Conservation (phyloP, 2,329 filamentous ascomycete genomes). For the Botrytis porri region DNA sequence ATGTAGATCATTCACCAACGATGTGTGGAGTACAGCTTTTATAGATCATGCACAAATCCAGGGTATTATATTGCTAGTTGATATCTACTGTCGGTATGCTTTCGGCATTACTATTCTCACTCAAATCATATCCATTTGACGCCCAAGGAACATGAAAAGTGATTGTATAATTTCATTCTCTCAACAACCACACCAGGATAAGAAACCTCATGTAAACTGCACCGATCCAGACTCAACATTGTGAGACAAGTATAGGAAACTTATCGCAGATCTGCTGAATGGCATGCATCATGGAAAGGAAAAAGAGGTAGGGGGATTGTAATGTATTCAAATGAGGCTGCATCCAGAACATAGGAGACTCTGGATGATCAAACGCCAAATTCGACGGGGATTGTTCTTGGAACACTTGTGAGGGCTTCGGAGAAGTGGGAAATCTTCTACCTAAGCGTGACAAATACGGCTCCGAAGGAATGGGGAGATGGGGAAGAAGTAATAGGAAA, state of each 20-base stretch:
- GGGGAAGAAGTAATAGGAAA: not conserved
- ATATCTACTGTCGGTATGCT: not conserved
- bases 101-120: not conserved
- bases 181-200: not conserved
- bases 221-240: no score
- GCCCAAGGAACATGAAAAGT: not conserved
- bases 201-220: no score
- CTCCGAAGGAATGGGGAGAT: constrained; percentile 19
- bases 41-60: not conserved
- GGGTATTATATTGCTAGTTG: not conserved
- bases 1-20: constrained; percentile 1
- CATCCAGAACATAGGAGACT: constrained; percentile 10
- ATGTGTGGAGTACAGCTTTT: not conserved
- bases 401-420: constrained; percentile 35
- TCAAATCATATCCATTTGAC: not conserved
- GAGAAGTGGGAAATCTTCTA: constrained; percentile 32
- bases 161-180: not conserved
- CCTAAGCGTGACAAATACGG: constrained; percentile 36
- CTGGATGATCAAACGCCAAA: constrained; percentile 10
- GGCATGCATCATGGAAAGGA: not conserved
- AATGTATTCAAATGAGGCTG: constrained; percentile 12
- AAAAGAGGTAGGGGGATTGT: not conserved
- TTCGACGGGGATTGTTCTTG: constrained; percentile 25
- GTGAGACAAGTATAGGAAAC: not conserved
- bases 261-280: not conserved